Evolutionary conservation across 495 filamentous ascomycete species (phyloP).

Genomic region (Lophiotrema nucula): DNA sequence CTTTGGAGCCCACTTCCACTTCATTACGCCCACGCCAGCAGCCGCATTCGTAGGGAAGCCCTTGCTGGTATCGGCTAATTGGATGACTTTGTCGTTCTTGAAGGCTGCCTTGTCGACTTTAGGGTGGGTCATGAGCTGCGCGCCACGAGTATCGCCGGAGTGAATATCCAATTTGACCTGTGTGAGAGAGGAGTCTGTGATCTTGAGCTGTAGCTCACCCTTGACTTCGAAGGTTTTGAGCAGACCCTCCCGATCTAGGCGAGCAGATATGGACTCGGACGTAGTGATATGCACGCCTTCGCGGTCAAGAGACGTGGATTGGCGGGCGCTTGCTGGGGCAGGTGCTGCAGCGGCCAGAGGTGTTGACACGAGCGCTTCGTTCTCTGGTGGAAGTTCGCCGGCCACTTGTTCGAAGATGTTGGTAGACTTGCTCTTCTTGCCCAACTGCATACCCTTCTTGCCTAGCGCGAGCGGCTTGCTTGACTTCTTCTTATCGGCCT

Average conservation of each 20-base stretch:
- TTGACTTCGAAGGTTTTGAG: constrained; percentile 81
- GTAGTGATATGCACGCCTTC: constrained; percentile 83
- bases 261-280: constrained; percentile 83
- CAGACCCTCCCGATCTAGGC: constrained; percentile 79
- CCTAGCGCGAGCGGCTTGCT: constrained; percentile 65
- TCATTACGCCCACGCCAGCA: constrained; percentile 82
- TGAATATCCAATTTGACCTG: constrained; percentile 81
- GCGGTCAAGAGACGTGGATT: constrained; percentile 59
- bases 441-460: constrained; percentile 97
- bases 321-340: constrained; percentile 37
- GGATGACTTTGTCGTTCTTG: constrained; percentile 72
- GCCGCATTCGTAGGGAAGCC: constrained; percentile 90
- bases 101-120: constrained; percentile 89
- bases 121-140: constrained; percentile 88
- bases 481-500: constrained; percentile 93
- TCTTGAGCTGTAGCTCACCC: constrained; percentile 85
- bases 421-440: constrained; percentile 94
- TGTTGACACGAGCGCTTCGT: constrained; percentile 71
- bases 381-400: constrained; percentile 78
- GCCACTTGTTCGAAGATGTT: constrained; percentile 96
- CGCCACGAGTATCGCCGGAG: constrained; percentile 70
- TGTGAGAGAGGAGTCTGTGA: constrained; percentile 80
- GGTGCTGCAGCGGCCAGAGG: constrained; percentile 53
- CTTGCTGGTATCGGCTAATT: constrained; percentile 77
- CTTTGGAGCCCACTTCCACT: constrained; percentile 76